A percentile compares a stretch with the other conserved stretches of the same genome.
These are phyloP conservation scores for Vitis rotundifolia DNA, from an alignment of 164 flowering plant species.

Conservation along the genomic window DNA sequence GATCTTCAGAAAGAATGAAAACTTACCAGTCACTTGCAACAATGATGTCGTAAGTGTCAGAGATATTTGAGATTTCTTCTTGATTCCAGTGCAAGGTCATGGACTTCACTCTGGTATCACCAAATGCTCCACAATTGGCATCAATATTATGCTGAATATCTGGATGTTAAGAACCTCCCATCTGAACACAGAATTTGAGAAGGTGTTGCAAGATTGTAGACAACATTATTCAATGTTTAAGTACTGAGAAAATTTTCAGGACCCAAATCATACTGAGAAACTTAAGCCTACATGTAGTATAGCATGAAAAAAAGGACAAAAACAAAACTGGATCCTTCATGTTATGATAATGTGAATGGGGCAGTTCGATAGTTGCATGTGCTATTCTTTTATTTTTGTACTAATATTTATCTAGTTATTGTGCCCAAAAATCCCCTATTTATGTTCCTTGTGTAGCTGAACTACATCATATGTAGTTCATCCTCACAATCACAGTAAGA, in stretches of 20 bases:
- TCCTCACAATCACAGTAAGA: background rate
- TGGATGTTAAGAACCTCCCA: slow-evolving; percentile 53
- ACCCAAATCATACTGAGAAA: too few species aligned
- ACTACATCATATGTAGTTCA: background rate
- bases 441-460: background rate
- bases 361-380: too few species aligned
- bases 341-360: too few species aligned
- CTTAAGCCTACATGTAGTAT: too few species aligned
- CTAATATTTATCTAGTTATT: too few species aligned
- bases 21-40: slow-evolving; percentile 73
- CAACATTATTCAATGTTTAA: too few species aligned
- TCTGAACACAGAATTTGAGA: background rate
- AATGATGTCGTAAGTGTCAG: slow-evolving; percentile 52
- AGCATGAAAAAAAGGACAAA: too few species aligned
- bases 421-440: background rate
- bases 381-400: too few species aligned
- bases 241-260: too few species aligned
- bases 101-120: slow-evolving; percentile 58
- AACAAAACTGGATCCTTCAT: too few species aligned
- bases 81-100: slow-evolving; percentile 79
- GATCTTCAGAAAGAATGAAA: background rate
- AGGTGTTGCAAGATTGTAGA: background rate
- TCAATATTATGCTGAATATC: slow-evolving; percentile 74
- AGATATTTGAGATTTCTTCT: slow-evolving; percentile 28
- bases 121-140: slow-evolving; percentile 58